Evolutionary conservation across 2,329 filamentous ascomycete species (phyloP), one percentile per base, ranked within the genome.

Genomic region (Fusarium citri): DNA sequence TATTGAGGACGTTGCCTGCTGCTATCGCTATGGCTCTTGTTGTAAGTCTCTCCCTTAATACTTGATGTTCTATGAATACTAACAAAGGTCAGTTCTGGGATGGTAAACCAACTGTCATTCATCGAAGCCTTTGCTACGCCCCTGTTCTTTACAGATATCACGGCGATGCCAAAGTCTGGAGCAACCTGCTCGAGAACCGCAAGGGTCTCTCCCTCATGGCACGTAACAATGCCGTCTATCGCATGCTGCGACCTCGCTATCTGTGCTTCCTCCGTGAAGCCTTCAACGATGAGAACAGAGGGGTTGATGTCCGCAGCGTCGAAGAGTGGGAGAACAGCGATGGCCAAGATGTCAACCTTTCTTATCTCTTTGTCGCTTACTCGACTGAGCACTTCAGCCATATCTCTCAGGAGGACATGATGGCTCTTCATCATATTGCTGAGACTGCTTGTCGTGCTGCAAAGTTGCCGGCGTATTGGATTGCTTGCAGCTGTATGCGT

Each of bases 351-450:
- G 31, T 31, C 14, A 73, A 51, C 34, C 55, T 76, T 26, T 47
- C 50, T 45, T 76, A 75, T 46, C 54, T 76, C 16, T 76, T 76
- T 26, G 72, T 76, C 23, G 73, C 72, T 2, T 76, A 76, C 65
- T 74, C 74, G 4, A 72, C 72, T 18, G 69, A 74, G 53, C 71
- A 76, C 8, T 76, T 76, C 31, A 72, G 45, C 10, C 73, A 76
- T 45, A 45, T 37, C 22, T 72, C 69, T 22, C 67, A 74, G 22
- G 60, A 62, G 16, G 69, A 74, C 23, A 75, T 75, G 71, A 48
- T 69, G 37, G 73, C 71, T 18, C 69, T 76, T 25, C 74, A 76
- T 37, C 46, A 70, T 14, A 76, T 76, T n/a, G 74, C 74, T 0
- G 74, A 76, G 61, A 72, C 74, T 1, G 72, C 74, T 14, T 76